Conservation (phyloP, 2,329 filamentous ascomycete species). For the Claviceps sp. region DNA sequence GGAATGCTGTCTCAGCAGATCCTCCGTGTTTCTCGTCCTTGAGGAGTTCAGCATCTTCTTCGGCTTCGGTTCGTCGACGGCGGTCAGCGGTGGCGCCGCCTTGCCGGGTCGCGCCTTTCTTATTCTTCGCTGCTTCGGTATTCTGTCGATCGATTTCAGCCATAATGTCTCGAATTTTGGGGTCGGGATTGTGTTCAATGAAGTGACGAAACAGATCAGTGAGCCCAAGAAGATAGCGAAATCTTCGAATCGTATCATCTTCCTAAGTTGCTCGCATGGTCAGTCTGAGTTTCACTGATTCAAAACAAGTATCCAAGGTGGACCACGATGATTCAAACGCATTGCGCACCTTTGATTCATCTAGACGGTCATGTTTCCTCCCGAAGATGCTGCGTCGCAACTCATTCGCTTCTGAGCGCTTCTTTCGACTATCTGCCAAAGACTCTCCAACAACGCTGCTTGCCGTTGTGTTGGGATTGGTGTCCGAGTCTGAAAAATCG, state of each 20-base stretch:
- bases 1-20: conserved; percentile 78
- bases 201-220: conserved; percentile 98
- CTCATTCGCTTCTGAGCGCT: conserved; percentile 75
- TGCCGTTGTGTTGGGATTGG: conserved; percentile 55
- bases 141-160: conserved; percentile 90
- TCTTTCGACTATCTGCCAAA: conserved; percentile 64
- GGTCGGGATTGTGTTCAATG: conserved; percentile 94
- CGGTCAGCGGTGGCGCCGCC: conserved; percentile 71
- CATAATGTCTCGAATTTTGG: conserved; percentile 88
- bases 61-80: conserved; percentile 82
- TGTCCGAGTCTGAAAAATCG: conserved; percentile 54
- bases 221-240: conserved; percentile 85
- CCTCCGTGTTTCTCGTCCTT: conserved; percentile 83
- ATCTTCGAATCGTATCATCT: conserved; percentile 87
- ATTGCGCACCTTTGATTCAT: conserved; percentile 69
- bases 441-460: conserved; percentile 77
- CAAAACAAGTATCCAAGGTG: background rate
- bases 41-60: conserved; percentile 82
- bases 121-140: conserved; percentile 54
- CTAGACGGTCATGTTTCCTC: conserved; percentile 84
- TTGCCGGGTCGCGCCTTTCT: conserved; percentile 65
- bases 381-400: conserved; percentile 85
- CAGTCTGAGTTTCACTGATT: background rate
- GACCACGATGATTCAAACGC: conserved; percentile 3
- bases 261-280: conserved; percentile 43